A percentile compares a stretch with the other conserved stretches of the same genome.
phyloP scores from a whole-genome alignment of 2,329 filamentous ascomycete genomes.

The Gnomoniopsis sp. region DNA sequence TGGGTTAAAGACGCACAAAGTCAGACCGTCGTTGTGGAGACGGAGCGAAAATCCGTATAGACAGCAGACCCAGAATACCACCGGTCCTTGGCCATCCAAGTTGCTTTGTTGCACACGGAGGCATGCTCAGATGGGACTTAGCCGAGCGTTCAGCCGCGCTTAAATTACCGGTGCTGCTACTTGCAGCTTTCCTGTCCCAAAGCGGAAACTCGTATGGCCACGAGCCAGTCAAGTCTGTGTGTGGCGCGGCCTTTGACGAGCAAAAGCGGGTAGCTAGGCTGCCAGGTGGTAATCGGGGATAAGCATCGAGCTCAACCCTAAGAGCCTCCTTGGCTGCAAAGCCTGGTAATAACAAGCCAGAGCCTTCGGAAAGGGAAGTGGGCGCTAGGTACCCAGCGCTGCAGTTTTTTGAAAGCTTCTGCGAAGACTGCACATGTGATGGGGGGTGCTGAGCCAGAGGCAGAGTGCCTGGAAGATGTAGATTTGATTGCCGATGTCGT shows the following conservation, averaged over 20 bases:
- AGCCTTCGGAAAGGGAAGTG: no score
- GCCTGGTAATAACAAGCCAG: slow-evolving; percentile 3
- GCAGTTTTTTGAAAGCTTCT: not conserved
- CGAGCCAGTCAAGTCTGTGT: not conserved
- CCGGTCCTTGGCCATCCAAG: not conserved
- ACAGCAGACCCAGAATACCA: not conserved
- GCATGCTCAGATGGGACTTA: not conserved
- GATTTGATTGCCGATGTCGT: no score
- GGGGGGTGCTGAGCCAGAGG: not conserved
- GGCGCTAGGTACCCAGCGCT: no score
- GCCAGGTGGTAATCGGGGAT: not conserved
- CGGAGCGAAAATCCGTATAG: no score
- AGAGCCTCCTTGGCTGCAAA: no score
- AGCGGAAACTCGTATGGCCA: not conserved
- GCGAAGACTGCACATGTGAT: not conserved
- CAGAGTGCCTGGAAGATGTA: not conserved
- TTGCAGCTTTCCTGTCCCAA: slow-evolving; percentile 1
- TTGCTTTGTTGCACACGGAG: not conserved
- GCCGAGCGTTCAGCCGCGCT: slow-evolving; percentile 5
- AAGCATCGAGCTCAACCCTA: not conserved
- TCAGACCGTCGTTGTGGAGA: no score
- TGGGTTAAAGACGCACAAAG: no score
- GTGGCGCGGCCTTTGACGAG: slow-evolving; percentile 7
- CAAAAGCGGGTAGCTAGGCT: not conserved
- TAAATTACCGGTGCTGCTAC: slow-evolving; percentile 3